Evolutionary conservation across 306 rosid species (phyloP), one percentile per base, ranked within the genome.

Genomic region (Pyrus communis): DNA sequence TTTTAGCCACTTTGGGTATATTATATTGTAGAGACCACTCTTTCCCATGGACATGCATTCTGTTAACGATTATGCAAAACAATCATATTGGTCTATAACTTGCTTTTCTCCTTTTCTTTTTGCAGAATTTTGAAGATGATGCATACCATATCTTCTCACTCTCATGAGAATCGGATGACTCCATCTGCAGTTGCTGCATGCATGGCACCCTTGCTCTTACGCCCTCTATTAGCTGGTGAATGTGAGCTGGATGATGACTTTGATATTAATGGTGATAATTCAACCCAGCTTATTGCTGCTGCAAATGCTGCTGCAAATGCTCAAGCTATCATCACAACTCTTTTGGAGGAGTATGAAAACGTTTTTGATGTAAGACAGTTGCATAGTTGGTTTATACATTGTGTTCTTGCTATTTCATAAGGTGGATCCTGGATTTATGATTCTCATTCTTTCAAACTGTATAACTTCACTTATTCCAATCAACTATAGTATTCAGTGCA

Each of bases 101-200:
- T 14, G 18, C 17, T 60, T 22, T 25, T 30, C 71, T 31, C 25
- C 19, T 23, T 9, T 57, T 30, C 31, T 82, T 31, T 78, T 62
- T 65, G 77, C 91, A 96, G 99, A 89, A 88, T 96, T 81, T 81
- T 96, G 84, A 96, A 88, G 88, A 96, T 96, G 99, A 91, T 96
- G 99, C 93, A 92, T 84, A 79, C 86, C 19, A 79, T 96, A 51
- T 91, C 98, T 73, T 92, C 88, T 75, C 93, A 96, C 81, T 84
- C 93, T 80, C 84, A 85, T 17, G 98, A 92, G 80, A 96, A 96
- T 84, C 91, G 97, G 82, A 96, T 96, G 99, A 89, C 87, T 81
- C 86, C 92, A 69, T 92, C 99, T 82, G 99, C 99, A 74, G 96
- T 96, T 82, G 96, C 99, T 87, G 98, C 99, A 79, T 96, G 99